These are phyloP conservation scores for Drechslerella coelobrocha DNA, from an alignment of 2,329 filamentous ascomycete species.

Conservation along the genomic window DNA sequence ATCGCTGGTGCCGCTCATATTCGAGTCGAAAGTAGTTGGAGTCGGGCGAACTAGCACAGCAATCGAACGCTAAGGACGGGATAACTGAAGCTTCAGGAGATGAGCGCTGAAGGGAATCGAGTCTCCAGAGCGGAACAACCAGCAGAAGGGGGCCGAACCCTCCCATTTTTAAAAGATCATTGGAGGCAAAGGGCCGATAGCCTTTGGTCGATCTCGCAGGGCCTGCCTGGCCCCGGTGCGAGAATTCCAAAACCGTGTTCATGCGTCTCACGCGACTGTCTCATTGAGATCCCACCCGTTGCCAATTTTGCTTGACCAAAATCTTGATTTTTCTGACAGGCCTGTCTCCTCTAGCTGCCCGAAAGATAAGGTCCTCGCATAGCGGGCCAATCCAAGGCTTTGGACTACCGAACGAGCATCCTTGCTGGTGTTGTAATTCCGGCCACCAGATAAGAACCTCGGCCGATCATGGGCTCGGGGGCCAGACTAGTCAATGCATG, in stretches of 20 bases:
- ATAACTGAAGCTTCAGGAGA: not conserved
- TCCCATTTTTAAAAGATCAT: not conserved
- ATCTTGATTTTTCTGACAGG: constrained; percentile 40
- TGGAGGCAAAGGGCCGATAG: not conserved
- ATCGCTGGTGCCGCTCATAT: constrained; percentile 50
- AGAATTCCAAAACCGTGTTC: not conserved
- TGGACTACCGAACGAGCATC: constrained; percentile 16
- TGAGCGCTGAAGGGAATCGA: too few species aligned
- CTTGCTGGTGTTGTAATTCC: not conserved
- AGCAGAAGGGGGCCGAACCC: not conserved
- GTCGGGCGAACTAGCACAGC: constrained; percentile 13
- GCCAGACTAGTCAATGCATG: too few species aligned
- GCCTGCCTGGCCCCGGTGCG: not conserved
- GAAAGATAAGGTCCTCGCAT: constrained; percentile 47
- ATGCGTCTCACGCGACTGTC: constrained; percentile 10
- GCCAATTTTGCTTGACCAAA: constrained; percentile 29
- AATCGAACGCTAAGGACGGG: not conserved
- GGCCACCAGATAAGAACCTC: not conserved
- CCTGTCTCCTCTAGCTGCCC: constrained; percentile 28
- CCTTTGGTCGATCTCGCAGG: not conserved
- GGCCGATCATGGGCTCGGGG: not conserved
- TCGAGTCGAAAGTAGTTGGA: constrained; percentile 52
- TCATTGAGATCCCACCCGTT: constrained; percentile 25
- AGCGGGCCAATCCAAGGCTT: constrained; percentile 32
- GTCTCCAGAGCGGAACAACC: too few species aligned